These are phyloP conservation scores for Dimargaris cristalligena DNA, from an alignment of 192 early-diverging fungal species.

Conservation along the genomic window DNA sequence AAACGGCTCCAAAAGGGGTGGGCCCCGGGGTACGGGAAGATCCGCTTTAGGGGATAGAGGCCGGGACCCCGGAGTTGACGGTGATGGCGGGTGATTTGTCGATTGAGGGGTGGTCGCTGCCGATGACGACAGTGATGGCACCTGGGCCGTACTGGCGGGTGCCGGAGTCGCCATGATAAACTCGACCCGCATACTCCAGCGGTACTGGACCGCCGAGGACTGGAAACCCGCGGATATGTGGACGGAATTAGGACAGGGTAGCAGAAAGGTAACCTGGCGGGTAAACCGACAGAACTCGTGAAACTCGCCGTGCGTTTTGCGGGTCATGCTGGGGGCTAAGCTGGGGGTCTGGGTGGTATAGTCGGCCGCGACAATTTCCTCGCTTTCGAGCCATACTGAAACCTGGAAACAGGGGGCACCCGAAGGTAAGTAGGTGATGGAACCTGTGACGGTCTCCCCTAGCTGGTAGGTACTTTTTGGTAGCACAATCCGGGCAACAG, in stretches of 20 bases:
- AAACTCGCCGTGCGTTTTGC: background rate
- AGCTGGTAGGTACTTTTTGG: constrained; percentile 1
- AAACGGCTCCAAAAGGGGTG: background rate
- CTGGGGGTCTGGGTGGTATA: background rate
- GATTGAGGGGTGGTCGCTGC: too few species aligned
- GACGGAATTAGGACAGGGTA: background rate
- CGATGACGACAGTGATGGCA: too few species aligned
- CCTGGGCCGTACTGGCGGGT: too few species aligned
- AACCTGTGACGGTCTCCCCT: constrained; percentile 2
- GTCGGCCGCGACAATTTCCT: background rate
- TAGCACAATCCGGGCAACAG: background rate
- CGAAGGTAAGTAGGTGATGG: background rate
- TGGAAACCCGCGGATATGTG: background rate
- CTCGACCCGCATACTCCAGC: background rate
- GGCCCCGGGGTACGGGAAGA: background rate
- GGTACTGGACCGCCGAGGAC: background rate
- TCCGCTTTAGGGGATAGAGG: background rate
- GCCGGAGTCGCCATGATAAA: background rate
- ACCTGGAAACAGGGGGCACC: background rate
- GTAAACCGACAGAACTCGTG: background rate
- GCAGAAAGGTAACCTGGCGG: background rate
- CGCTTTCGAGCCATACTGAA: constrained; percentile 7
- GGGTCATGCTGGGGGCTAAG: background rate
- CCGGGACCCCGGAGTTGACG: too few species aligned
- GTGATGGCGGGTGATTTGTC: too few species aligned